Conservation (phyloP, 2,329 filamentous ascomycete species). For the Neonectria ditissima region DNA sequence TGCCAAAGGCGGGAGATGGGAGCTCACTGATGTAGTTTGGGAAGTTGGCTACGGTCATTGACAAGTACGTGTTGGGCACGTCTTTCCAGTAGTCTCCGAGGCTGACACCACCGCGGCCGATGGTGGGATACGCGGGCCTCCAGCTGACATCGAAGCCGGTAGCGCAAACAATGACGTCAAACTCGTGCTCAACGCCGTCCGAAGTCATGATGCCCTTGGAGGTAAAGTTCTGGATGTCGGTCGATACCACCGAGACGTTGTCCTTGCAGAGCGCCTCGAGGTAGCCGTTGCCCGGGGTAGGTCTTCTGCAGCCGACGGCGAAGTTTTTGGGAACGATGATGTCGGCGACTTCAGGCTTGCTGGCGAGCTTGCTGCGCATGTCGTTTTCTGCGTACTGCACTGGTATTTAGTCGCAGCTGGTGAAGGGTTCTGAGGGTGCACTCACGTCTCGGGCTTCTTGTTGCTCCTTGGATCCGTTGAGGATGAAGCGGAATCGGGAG, state of each 20-base stretch:
- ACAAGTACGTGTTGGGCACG: conserved; percentile 40
- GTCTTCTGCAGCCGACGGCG: conserved; percentile 24
- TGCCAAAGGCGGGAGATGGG: too few relatives aligned
- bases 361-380: conserved; percentile 44
- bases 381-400: conserved; percentile 19
- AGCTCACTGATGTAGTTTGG: conserved; percentile 41
- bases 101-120: conserved; percentile 52
- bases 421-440: neutral
- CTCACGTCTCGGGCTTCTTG: conserved; percentile 16
- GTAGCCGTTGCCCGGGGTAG: conserved; percentile 28
- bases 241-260: conserved; percentile 18
- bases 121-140: conserved; percentile 56
- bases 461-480: conserved; percentile 53
- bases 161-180: conserved; percentile 42
- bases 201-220: conserved; percentile 17
- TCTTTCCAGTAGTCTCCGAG: conserved; percentile 36
- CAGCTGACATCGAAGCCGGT: conserved; percentile 50
- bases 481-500: conserved; percentile 64
- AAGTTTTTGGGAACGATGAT: conserved; percentile 55
- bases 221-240: conserved; percentile 3
- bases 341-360: conserved; percentile 56
- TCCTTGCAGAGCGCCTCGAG: conserved; percentile 22
- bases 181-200: conserved; percentile 22
- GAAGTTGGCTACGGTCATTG: conserved; percentile 39
- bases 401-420: neutral